phyloP scores from a whole-genome alignment of 2,329 filamentous ascomycete genomes.

The Amesomyces nigricolor region DNA sequence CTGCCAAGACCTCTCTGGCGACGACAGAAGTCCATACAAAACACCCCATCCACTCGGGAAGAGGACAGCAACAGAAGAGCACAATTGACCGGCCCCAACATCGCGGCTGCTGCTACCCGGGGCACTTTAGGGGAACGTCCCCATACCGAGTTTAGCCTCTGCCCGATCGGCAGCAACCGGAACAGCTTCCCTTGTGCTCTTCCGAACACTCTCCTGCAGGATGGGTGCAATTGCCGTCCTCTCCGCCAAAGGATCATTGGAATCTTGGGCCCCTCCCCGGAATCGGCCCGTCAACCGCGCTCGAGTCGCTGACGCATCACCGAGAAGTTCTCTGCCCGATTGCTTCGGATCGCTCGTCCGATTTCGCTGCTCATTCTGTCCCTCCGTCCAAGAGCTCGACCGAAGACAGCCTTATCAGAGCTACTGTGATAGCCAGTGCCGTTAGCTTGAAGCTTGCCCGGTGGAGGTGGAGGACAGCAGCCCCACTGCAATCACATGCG shows the following conservation, averaged over 20 bases:
- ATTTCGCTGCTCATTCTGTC: slow-evolving; percentile 12
- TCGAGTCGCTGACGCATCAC: not conserved
- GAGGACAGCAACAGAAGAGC: too few species aligned
- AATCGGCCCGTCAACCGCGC: slow-evolving; percentile 13
- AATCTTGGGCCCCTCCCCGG: slow-evolving; percentile 10
- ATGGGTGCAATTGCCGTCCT: slow-evolving; percentile 3
- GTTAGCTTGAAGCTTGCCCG: too few species aligned
- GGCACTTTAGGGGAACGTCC: not conserved
- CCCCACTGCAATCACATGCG: not conserved
- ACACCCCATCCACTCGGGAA: too few species aligned
- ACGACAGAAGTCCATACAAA: too few species aligned
- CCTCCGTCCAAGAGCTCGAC: not conserved
- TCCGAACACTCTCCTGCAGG: not conserved
- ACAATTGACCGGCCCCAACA: too few species aligned
- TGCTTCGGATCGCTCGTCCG: slow-evolving; percentile 3
- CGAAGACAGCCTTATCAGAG: not conserved
- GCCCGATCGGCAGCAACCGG: slow-evolving; percentile 12
- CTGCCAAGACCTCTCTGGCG: too few species aligned
- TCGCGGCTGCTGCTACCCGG: too few species aligned
- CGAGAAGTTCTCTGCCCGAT: not conserved
- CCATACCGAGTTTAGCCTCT: not conserved
- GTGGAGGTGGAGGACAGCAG: too few species aligned
- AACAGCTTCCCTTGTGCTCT: slow-evolving; percentile 7
- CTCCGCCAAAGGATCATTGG: slow-evolving; percentile 5
- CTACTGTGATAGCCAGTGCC: not conserved